Evolutionary conservation across 176 grass and related monocot genomes (phyloP), one percentile per base, ranked within the genome.

Genomic region (Oryza longistaminata): DNA sequence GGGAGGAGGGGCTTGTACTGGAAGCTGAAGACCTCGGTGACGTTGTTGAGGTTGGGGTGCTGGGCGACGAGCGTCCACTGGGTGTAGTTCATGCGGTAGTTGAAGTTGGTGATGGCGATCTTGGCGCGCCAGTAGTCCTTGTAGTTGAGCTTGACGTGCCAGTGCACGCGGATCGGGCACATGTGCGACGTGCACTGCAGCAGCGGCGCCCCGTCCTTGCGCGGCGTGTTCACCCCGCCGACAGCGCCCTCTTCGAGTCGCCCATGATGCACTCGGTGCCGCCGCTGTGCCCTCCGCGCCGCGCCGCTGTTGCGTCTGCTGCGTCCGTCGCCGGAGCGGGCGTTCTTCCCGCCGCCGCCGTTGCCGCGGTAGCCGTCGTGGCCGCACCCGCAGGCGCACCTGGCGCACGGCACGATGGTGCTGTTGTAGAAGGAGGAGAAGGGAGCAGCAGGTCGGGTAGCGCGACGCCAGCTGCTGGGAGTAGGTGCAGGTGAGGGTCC

Each of bases 71-170:
- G 93, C 53, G 91, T 95, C 96, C 93, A 98, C 73, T 92, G 93
- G 22, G 96, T 98, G 85, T 95, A 98, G 88, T 98, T 98, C 93
- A 95, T 90, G 17, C 89, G 68, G 89, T 91, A 95, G 84, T 95
- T 95, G 87, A 91, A 94, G 77, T 98, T 95, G 24, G 93, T 95
- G 81, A 95, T 88, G 73, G 93, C 90, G 78, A 98, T 89, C 88
- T 94, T 98, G 55, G 90, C 89, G 34, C 91, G 85, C 96, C 96
- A 95, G 87, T 98, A 95, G 64, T 95, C 91, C 89, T 94, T 95
- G 91, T 98, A 95, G 91, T 98, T 98, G 87, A 98, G 74, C 81
- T 98, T 98, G n/a, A 98, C 81, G 27, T 98, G 96, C 93, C 93
- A 95, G 84, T 98, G 93, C 73, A 95, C 93, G 0, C 91, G 68